These are phyloP conservation scores for Sechiopsis laciniata DNA, from an alignment of 306 rosid genomes.

Conservation along the genomic window DNA sequence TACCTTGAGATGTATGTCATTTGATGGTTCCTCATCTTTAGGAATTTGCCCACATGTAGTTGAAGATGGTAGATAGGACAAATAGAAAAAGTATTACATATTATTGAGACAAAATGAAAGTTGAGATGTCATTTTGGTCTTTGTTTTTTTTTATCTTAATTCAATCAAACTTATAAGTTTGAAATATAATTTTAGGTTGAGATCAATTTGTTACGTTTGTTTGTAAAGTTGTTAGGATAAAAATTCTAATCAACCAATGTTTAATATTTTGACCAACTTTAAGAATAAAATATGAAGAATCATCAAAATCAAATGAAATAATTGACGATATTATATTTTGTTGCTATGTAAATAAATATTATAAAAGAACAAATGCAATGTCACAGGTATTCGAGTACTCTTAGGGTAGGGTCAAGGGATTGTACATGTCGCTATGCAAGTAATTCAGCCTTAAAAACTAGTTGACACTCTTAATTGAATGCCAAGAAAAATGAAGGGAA, in stretches of 20 bases:
- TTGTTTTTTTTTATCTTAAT: neutral
- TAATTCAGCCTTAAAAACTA: neutral
- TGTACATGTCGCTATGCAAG: neutral
- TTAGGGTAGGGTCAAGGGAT: neutral
- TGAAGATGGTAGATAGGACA: too few relatives aligned
- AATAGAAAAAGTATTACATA: neutral
- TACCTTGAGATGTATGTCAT: constrained; percentile 21
- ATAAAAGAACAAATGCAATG: neutral
- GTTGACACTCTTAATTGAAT: constrained; percentile 1
- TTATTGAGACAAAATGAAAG: neutral
- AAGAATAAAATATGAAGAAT: neutral
- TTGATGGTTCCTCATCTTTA: constrained; percentile 8
- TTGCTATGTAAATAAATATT: neutral
- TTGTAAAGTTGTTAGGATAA: neutral
- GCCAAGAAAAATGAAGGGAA: constrained; percentile 11
- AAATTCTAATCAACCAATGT: neutral
- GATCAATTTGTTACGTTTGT: neutral
- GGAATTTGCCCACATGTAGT: too few relatives aligned
- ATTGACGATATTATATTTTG: neutral
- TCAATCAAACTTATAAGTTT: neutral
- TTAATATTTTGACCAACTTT: neutral
- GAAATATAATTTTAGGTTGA: neutral
- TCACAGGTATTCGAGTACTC: neutral
- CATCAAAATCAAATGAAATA: neutral
- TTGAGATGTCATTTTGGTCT: neutral